Conservation (phyloP, 768 basidiomycete species). For the Termitomyces sp. region DNA sequence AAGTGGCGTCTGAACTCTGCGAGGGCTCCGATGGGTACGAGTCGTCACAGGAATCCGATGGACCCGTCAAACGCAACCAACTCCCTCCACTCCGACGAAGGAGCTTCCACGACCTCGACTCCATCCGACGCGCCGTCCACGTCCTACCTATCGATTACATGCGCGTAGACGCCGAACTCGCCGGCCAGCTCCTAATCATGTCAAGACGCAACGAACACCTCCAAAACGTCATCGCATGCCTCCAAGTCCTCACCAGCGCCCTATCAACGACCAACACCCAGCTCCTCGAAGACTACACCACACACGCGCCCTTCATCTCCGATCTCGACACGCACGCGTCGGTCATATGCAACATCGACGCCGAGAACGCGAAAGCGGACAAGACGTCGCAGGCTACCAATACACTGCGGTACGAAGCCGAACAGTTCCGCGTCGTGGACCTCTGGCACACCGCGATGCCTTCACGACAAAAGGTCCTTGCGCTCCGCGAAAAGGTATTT, state of each 20-base stretch:
- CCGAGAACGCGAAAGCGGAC: conserved; percentile 46
- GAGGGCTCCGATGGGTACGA: conserved; percentile 10
- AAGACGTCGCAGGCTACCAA: conserved; percentile 57
- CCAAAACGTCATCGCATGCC: conserved; percentile 55
- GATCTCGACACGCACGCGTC: conserved; percentile 44
- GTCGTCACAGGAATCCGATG: conserved; percentile 17
- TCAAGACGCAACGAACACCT: conserved; percentile 65
- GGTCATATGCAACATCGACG: conserved; percentile 50
- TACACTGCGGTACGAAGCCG: conserved; percentile 69
- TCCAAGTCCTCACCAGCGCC: conserved; percentile 52
- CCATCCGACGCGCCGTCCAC: conserved; percentile 42
- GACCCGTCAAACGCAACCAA: neutral
- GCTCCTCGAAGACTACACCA: conserved; percentile 58
- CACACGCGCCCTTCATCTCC: conserved; percentile 45
- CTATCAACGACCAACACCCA: conserved; percentile 53
- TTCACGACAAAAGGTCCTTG: conserved; percentile 60
- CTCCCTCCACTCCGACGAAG: conserved; percentile 39
- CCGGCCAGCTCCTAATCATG: conserved; percentile 72
- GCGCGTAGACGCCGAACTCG: conserved; percentile 77
- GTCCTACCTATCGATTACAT: conserved; percentile 61
- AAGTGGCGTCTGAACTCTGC: conserved; percentile 12
- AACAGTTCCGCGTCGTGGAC: conserved; percentile 61
- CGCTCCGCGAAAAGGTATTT: conserved; percentile 65
- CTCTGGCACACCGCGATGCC: conserved; percentile 66
- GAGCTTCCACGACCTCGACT: conserved; percentile 61